Conservation (phyloP, 1,284 basidiomycete genomes). For the Papiliotrema nemorosa region DNA sequence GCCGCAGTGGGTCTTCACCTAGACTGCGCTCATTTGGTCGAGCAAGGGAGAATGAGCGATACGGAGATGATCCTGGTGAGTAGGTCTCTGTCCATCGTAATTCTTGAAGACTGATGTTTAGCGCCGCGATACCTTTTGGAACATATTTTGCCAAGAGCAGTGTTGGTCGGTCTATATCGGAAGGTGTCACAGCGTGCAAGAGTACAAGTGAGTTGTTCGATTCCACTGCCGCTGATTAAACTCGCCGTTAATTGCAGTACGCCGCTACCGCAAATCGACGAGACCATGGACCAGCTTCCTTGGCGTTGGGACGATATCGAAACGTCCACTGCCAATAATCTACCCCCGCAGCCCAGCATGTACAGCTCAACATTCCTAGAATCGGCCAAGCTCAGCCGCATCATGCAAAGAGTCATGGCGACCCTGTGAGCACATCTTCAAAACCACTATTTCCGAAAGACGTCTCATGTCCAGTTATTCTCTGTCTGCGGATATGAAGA, state of each 20-base stretch:
- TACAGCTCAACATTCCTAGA: conserved; percentile 54
- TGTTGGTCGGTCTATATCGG: no score
- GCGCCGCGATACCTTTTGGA: no score
- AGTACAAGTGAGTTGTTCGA: no score
- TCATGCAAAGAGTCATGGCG: conserved; percentile 58
- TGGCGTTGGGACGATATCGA: conserved; percentile 19
- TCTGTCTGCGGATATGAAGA: conserved; percentile 10
- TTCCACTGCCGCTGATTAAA: no score
- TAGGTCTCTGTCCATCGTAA: no score
- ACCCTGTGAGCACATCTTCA: conserved; percentile 63
- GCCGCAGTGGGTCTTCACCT: no score
- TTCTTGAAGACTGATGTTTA: no score
- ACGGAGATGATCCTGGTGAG: no score
- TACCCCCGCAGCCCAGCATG: conserved; percentile 12
- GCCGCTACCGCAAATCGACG: conserved; percentile 16
- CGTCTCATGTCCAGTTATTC: conserved; percentile 7
- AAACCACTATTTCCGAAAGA: conserved; percentile 11
- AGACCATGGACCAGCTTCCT: conserved; percentile 15
- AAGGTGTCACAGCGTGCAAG: no score
- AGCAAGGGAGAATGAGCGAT: no score
- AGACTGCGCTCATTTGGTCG: no score
- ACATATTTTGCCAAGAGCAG: no score
- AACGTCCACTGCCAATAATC: not conserved
- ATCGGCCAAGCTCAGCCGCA: conserved; percentile 56
- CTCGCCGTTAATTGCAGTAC: conserved; percentile 7